phyloP scores from a whole-genome alignment of 148 eudicot genomes.

The Fallopia convolvulus region DNA sequence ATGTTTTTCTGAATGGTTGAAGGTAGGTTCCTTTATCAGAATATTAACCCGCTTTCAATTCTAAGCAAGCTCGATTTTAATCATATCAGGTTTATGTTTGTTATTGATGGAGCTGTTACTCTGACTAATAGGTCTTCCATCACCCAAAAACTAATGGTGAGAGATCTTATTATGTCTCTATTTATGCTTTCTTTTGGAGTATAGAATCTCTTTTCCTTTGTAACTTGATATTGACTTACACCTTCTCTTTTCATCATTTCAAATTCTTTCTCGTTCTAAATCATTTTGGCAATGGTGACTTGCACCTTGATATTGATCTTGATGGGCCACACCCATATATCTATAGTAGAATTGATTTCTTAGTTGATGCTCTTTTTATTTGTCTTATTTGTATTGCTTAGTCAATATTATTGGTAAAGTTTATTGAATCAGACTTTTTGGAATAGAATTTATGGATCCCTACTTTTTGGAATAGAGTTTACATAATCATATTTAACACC shows the following conservation, averaged over 20 bases:
- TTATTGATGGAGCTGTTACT: constrained; percentile 61
- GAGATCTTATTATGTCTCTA: constrained; percentile 12
- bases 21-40: not conserved
- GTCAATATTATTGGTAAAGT: not conserved
- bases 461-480: too few species aligned
- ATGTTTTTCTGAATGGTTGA: not conserved
- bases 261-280: not conserved
- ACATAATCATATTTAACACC: too few species aligned
- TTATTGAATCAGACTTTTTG: too few species aligned
- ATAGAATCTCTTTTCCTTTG: not conserved
- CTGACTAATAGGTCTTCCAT: constrained; percentile 41
- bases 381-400: not conserved
- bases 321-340: not conserved
- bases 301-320: not conserved
- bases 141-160: constrained; percentile 51
- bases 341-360: too few species aligned
- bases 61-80: constrained; percentile 15
- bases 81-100: constrained; percentile 65
- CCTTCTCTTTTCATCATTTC: not conserved
- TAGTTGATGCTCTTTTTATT: not conserved
- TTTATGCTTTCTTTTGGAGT: not conserved
- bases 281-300: constrained; percentile 1
- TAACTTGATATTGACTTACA: not conserved
- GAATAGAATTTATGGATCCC: too few species aligned
- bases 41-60: not conserved